Percentiles rank a stretch among this genome's conserved stretches.
Conservation (phyloP, 805 yeast genomes). For the Wickerhamiella parazyma region DNA sequence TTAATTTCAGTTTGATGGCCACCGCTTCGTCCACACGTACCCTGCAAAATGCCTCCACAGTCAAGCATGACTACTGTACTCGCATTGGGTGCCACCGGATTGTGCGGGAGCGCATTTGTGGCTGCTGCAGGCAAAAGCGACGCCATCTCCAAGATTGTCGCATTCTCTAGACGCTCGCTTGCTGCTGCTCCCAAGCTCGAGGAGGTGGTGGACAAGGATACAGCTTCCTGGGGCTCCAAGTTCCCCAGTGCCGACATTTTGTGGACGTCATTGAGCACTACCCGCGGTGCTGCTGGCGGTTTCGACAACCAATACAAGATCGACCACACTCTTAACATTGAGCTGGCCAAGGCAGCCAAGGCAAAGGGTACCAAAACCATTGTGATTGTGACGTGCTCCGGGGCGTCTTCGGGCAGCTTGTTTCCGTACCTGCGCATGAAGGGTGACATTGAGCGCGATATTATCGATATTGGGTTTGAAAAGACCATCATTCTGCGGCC, state of each 20-base stretch:
- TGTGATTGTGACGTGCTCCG: constrained; percentile 50
- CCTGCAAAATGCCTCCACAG: not conserved
- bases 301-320: constrained; percentile 54
- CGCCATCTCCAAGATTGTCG: constrained; percentile 32
- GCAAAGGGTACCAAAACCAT: constrained; percentile 52
- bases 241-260: constrained; percentile 31
- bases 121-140: constrained; percentile 30
- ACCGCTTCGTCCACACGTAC: not conserved
- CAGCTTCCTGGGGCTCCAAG: constrained; percentile 37
- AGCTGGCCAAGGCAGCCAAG: constrained; percentile 60
- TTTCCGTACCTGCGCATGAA: constrained; percentile 54
- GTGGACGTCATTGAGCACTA: constrained; percentile 64
- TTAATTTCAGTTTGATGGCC: not conserved
- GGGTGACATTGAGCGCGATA: constrained; percentile 62
- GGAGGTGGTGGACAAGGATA: constrained; percentile 34
- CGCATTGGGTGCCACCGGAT: constrained; percentile 61
- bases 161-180: constrained; percentile 24
- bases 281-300: constrained; percentile 58
- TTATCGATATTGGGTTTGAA: constrained; percentile 50
- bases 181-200: constrained; percentile 22
- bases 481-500: constrained; percentile 66
- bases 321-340: constrained; percentile 60
- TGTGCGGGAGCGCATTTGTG: constrained; percentile 51
- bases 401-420: constrained; percentile 46
- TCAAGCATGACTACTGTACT: constrained; percentile 6